A percentile compares a stretch with the other conserved stretches of the same genome.
phyloP scores from a whole-genome alignment of 176 grass and related monocot genomes.

The Musa beccarii region DNA sequence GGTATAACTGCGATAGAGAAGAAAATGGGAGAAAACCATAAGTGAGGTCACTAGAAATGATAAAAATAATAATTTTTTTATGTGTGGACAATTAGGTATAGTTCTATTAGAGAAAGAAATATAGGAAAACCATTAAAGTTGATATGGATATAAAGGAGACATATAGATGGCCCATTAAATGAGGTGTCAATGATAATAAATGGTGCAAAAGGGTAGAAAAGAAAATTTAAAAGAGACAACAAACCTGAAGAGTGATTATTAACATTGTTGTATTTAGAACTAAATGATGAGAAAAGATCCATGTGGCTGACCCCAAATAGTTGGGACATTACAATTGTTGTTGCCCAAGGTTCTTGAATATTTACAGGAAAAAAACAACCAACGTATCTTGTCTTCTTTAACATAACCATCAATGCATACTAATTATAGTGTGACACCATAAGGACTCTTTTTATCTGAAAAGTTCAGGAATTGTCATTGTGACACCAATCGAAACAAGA shows the following conservation, averaged over 20 bases:
- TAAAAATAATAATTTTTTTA: not conserved
- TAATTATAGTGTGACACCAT: not conserved
- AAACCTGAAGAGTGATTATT: no score
- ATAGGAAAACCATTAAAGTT: not conserved
- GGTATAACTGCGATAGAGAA: not conserved
- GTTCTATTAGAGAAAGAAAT: not conserved
- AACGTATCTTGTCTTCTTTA: not conserved
- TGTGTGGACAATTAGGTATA: not conserved
- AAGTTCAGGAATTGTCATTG: no score
- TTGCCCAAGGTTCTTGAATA: not conserved
- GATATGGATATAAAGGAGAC: not conserved
- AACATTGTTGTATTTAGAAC: no score
- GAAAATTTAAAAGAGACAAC: not conserved
- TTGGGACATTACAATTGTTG: not conserved
- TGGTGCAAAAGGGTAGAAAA: not conserved
- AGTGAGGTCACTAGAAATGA: not conserved
- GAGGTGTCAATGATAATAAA: not conserved
- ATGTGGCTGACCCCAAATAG: not conserved
- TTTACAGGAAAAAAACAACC: not conserved
- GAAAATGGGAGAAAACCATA: not conserved
- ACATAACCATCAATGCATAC: not conserved
- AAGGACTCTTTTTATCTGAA: no score
- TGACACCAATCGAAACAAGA: not conserved
- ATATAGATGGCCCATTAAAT: not conserved
- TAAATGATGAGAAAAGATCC: not conserved